Conservation (phyloP, 1,139 yeast genomes). For the Blastobotrys capitulatus region DNA sequence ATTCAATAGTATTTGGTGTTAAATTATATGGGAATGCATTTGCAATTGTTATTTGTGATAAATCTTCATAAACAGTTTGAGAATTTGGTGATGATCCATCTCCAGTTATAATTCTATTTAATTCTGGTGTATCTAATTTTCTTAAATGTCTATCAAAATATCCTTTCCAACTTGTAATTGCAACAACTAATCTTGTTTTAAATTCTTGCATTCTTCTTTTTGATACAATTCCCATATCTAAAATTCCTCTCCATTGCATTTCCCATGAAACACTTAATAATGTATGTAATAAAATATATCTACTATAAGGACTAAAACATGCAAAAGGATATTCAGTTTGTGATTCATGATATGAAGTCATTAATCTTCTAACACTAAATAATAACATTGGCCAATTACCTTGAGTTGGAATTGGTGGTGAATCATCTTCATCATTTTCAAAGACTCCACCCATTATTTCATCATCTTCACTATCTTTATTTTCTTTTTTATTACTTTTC, state of each 20-base stretch:
- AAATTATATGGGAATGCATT: constrained; percentile 7
- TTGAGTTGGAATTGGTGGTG: constrained; percentile 16
- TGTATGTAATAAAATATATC: constrained; percentile 39
- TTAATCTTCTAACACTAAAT: constrained; percentile 35
- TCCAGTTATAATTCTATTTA: constrained; percentile 12
- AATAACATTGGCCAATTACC: constrained; percentile 41
- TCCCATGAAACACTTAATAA: constrained; percentile 38
- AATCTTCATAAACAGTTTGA: neutral
- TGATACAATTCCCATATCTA: constrained; percentile 34
- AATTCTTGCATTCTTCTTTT: constrained; percentile 29
- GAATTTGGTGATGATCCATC: constrained; percentile 10
- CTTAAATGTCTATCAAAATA: constrained; percentile 37
- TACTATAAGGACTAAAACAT: constrained; percentile 39
- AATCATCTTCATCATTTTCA: neutral
- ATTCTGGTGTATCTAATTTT: constrained; percentile 13
- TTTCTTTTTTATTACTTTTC: neutral
- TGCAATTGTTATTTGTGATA: constrained; percentile 9
- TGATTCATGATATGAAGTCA: constrained; percentile 35
- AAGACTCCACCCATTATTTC: neutral
- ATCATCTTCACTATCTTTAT: neutral
- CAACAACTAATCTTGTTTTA: constrained; percentile 33
- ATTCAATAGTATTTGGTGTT: constrained; percentile 12
- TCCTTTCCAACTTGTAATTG: constrained; percentile 38
- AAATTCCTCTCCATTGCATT: constrained; percentile 33
- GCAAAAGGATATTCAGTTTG: constrained; percentile 36